Evolutionary conservation across 2,329 filamentous ascomycete genomes (phyloP).

Genomic region (Drechmeria coniospora): DNA sequence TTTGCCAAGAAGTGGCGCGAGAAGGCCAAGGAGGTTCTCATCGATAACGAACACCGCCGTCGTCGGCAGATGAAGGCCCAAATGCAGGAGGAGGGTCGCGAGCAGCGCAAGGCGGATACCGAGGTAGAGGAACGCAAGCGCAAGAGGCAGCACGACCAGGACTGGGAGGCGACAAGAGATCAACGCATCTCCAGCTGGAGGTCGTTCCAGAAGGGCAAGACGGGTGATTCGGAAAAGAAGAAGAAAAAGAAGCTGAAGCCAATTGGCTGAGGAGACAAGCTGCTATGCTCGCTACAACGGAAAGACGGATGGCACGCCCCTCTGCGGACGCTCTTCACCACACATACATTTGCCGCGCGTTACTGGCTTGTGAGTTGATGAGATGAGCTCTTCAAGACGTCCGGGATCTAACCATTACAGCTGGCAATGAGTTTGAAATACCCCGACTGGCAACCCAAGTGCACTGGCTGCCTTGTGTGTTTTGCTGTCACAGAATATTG

Average conservation of each 20-base stretch:
- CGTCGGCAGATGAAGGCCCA: slow-evolving; percentile 79
- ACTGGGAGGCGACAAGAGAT: slow-evolving; percentile 89
- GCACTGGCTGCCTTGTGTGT: too few relatives aligned
- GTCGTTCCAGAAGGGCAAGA: slow-evolving; percentile 66
- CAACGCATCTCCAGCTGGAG: slow-evolving; percentile 89
- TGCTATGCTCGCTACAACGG: too few relatives aligned
- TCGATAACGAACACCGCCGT: slow-evolving; percentile 80
- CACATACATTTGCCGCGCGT: background rate
- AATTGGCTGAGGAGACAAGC: slow-evolving; percentile 27
- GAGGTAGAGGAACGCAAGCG: slow-evolving; percentile 68
- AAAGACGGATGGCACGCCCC: too few relatives aligned
- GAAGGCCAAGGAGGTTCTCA: slow-evolving; percentile 76
- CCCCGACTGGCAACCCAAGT: slow-evolving; percentile 1
- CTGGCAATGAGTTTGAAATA: slow-evolving; percentile 1
- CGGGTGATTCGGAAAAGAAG: slow-evolving; percentile 34
- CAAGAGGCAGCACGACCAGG: slow-evolving; percentile 82
- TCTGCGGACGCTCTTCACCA: too few relatives aligned
- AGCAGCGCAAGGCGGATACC: slow-evolving; percentile 73
- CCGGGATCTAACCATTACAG: slow-evolving; percentile 15
- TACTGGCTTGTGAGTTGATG: slow-evolving; percentile 16
- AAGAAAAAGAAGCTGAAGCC: slow-evolving; percentile 59
- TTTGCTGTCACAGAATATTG: too few relatives aligned
- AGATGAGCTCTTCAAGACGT: slow-evolving; percentile 12
- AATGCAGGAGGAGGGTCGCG: slow-evolving; percentile 89
- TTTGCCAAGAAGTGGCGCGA: slow-evolving; percentile 79